These are phyloP conservation scores for Lecanicillium sp. DNA, from an alignment of 2,329 filamentous ascomycete species.

Conservation along the genomic window DNA sequence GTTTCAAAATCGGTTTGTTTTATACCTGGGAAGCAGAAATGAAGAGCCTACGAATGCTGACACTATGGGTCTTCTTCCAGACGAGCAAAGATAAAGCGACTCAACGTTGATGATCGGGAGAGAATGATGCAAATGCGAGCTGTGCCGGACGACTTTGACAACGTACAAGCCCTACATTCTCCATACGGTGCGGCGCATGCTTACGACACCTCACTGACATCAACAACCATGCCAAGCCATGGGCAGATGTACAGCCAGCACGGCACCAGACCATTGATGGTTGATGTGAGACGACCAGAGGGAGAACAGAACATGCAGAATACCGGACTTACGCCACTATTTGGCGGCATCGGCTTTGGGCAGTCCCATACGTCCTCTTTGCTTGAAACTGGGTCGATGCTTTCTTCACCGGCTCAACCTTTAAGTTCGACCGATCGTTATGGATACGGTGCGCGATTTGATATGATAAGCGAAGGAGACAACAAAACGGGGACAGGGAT, in stretches of 20 bases:
- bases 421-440: constrained; percentile 38
- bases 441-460: constrained; percentile 1
- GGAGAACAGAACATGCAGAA: constrained; percentile 60
- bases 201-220: constrained; percentile 37
- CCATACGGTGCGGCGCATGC: constrained; percentile 55
- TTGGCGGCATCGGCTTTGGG: constrained; percentile 58
- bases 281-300: constrained; percentile 57
- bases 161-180: constrained; percentile 59
- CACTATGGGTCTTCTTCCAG: constrained; percentile 30
- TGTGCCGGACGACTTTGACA: constrained; percentile 63
- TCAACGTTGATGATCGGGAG: constrained; percentile 62
- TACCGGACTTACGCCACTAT: constrained; percentile 57
- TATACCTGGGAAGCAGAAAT: neutral
- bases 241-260: constrained; percentile 40
- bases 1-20: constrained; percentile 96
- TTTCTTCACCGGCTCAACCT: constrained; percentile 38
- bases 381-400: constrained; percentile 48
- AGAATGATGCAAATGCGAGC: constrained; percentile 66
- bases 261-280: constrained; percentile 59
- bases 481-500: no score
- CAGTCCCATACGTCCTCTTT: constrained; percentile 40
- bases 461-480: no score
- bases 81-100: constrained; percentile 63
- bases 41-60: constrained; percentile 10
- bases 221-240: constrained; percentile 27